Base-by-base conservation (phyloP, 441 rosid genomes). In the Viola pubescens region DNA sequence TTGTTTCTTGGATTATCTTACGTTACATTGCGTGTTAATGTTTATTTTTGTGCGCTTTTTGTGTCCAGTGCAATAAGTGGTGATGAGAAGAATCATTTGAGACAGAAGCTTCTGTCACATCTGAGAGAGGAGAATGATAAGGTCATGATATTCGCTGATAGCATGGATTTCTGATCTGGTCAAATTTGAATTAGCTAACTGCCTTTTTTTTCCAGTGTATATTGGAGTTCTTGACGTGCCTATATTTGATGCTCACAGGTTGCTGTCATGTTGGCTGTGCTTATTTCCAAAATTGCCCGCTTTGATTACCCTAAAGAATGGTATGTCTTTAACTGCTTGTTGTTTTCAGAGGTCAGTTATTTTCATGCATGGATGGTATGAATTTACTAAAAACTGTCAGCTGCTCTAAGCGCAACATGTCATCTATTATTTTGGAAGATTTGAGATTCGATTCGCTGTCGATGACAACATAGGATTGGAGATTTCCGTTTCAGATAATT, bases 291-390 rank as follows among this genome's bases (percentile, higher is more conserved):
- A 75, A 88, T 94, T 71, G 94, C 97, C 52, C 99, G 99, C 37
- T 80, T 91, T 45, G 98, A 94, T 81, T 94, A 91, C 82, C 99
- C 97, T 38, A 84, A 79, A 73, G 98, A 94, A 69, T 94, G 95
- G 95, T 83, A 78, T 11, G 12, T 43, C 19, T 65, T 54, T 60
- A 55, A 56, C 11, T 62, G 37, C 38, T 50, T 52, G 14, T 64
- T 26, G 19, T 38, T 45, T 50, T 61, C 26, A 12, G 9, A 39
- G 34, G 40, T 4, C 40, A 38, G 2, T 55, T 4, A 9, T 34
- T 37, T 53, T 53, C 34, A 26, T 26, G 34, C 34, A 26, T 26
- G 34, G 34, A 26, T 26, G 34, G 34, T 26, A 26, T 26, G 34
- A 26, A 26, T 26, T 26, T 26, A 26, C 34, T 26, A 26, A 26